These are phyloP conservation scores for Phaeotremella skinneri DNA, from an alignment of 768 basidiomycete genomes.

Conservation along the genomic window DNA sequence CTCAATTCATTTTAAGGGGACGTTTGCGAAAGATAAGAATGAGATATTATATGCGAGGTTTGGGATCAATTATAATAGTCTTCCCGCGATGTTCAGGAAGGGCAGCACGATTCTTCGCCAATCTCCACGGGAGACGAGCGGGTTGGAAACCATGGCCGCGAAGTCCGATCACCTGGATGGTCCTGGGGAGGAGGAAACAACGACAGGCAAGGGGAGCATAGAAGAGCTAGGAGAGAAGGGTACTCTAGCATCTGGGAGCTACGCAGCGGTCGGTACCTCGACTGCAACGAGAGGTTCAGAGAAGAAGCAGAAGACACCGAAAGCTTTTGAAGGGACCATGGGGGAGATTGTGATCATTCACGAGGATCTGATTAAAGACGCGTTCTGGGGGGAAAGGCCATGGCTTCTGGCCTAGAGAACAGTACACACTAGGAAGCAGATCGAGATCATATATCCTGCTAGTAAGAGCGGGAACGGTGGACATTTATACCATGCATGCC, in stretches of 20 bases:
- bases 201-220: background rate
- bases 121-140: background rate
- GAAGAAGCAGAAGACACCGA: constrained; percentile 53
- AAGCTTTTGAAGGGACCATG: constrained; percentile 47
- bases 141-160: no score
- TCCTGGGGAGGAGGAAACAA: no score
- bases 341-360: constrained; percentile 63
- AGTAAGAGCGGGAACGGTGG: background rate
- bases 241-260: no score
- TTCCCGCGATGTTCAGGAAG: constrained; percentile 72
- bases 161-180: no score
- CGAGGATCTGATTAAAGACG: constrained; percentile 77
- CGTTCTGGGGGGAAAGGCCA: constrained; percentile 71
- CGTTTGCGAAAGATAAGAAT: constrained; percentile 82
- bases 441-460: background rate
- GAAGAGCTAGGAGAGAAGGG: background rate
- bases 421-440: no score
- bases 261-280: no score
- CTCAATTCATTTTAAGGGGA: constrained; percentile 61
- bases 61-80: constrained; percentile 78
- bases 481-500: constrained; percentile 3
- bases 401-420: constrained; percentile 46
- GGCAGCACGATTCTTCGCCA: constrained; percentile 75
- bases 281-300: constrained; percentile 28
- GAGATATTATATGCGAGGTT: constrained; percentile 83